Conservation (phyloP, 2,329 filamentous ascomycete species). For the Dothidotthia symphoricarpi region DNA sequence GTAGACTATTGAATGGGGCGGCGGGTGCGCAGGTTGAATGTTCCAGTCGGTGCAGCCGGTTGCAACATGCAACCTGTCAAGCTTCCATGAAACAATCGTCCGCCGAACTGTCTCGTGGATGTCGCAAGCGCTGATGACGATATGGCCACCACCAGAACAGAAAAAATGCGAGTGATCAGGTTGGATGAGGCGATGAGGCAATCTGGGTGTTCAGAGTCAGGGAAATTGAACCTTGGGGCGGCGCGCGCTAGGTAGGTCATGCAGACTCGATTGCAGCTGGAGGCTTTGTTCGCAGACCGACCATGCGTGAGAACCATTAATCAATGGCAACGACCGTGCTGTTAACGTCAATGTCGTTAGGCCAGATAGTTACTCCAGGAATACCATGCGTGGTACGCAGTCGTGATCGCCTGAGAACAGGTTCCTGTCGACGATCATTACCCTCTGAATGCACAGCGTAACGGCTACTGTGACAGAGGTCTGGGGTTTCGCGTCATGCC, state of each 20-base stretch:
- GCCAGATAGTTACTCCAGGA: no score
- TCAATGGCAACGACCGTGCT: constrained; percentile 9
- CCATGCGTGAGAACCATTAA: constrained; percentile 26
- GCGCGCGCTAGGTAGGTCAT: constrained; percentile 7
- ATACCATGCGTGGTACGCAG: background rate
- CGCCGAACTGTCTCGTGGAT: constrained; percentile 25
- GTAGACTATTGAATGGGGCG: constrained; percentile 28
- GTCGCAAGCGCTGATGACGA: constrained; percentile 27
- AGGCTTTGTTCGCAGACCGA: constrained; percentile 22
- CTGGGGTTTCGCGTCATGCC: no score
- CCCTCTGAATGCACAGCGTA: background rate
- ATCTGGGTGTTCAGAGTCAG: background rate
- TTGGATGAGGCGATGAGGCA: constrained; percentile 5
- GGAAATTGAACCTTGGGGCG: constrained; percentile 1
- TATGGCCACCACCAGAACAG: constrained; percentile 3
- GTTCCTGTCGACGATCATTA: no score
- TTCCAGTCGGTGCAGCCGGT: constrained; percentile 26
- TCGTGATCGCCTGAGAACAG: no score
- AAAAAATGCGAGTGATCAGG: constrained; percentile 1
- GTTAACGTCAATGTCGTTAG: no score
- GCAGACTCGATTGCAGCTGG: constrained; percentile 11
- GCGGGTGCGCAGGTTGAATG: constrained; percentile 17
- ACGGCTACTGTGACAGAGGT: no score
- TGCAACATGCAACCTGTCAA: constrained; percentile 18
- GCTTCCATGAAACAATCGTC: constrained; percentile 30